Conservation (phyloP, 106 monocot genomes). For the Phalaenopsis equestris region DNA sequence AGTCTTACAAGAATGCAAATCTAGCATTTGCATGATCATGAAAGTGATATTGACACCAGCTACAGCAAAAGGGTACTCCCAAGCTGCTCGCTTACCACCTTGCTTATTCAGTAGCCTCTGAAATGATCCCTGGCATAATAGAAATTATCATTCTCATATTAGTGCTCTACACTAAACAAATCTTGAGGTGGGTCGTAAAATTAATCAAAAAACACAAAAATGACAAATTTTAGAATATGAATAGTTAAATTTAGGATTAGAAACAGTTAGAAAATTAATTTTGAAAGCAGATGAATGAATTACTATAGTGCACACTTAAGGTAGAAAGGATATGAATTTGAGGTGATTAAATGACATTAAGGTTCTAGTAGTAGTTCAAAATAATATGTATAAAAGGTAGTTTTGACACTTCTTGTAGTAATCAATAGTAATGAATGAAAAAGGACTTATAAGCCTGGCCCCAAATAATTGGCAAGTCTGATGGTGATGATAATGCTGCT, state of each 20-base stretch:
- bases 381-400: too few relatives aligned
- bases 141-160: neutral
- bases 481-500: too few relatives aligned
- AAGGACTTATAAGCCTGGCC: too few relatives aligned
- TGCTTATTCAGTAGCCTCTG: constrained; percentile 68
- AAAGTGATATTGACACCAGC: constrained; percentile 93
- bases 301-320: too few relatives aligned
- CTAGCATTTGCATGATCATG: constrained; percentile 95
- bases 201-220: neutral
- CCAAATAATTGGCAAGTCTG: too few relatives aligned
- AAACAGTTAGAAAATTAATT: neutral
- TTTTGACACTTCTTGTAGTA: too few relatives aligned
- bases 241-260: neutral
- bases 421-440: too few relatives aligned
- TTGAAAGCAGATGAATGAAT: neutral
- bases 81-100: constrained; percentile 65
- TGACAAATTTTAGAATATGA: neutral
- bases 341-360: too few relatives aligned
- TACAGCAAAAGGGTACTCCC: constrained; percentile 96
- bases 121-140: constrained; percentile 49
- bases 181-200: neutral
- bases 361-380: too few relatives aligned
- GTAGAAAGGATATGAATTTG: too few relatives aligned
- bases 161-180: neutral
- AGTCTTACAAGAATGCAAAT: constrained; percentile 59